A percentile compares a stretch with the other conserved stretches of the same genome.
These are phyloP conservation scores for Hymenoscyphus infarciens DNA, from an alignment of 2,329 filamentous ascomycete genomes.

Conservation along the genomic window DNA sequence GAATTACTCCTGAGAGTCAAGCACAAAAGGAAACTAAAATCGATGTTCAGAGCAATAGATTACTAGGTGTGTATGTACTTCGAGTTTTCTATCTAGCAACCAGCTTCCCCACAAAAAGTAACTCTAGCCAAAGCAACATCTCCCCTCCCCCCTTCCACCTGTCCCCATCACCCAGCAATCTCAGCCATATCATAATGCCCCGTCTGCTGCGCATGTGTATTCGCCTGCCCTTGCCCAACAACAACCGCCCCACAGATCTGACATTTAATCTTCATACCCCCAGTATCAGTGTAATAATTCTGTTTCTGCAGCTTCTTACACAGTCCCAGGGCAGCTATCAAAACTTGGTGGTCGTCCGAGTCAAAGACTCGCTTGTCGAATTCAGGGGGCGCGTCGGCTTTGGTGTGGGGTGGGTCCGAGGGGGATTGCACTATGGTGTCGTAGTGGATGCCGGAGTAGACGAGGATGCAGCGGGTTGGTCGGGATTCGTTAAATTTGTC, in stretches of 20 bases:
- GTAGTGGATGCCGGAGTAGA: constrained; percentile 93
- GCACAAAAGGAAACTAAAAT: too few species aligned
- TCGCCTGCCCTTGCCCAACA: constrained; percentile 60
- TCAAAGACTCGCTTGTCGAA: constrained; percentile 65
- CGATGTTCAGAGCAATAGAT: too few species aligned
- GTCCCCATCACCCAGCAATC: constrained; percentile 31
- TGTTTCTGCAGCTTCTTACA: constrained; percentile 64
- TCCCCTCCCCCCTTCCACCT: background rate
- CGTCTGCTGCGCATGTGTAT: constrained; percentile 58
- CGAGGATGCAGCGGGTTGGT: constrained; percentile 67
- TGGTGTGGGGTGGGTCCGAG: constrained; percentile 53
- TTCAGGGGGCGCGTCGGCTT: constrained; percentile 61
- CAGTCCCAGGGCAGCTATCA: constrained; percentile 63
- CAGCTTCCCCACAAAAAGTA: too few species aligned
- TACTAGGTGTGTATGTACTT: too few species aligned
- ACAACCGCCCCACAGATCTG: constrained; percentile 68
- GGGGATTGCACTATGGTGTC: constrained; percentile 79
- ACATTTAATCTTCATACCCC: constrained; percentile 74
- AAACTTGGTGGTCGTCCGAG: constrained; percentile 58
- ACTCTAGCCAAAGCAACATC: background rate
- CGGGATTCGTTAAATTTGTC: constrained; percentile 74
- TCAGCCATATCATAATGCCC: constrained; percentile 58
- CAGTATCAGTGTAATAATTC: constrained; percentile 87
- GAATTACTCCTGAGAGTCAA: too few species aligned
- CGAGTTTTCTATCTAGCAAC: too few species aligned